phyloP scores from a whole-genome alignment of 2,329 filamentous ascomycete genomes.

The Xylariomycetidae sp. region DNA sequence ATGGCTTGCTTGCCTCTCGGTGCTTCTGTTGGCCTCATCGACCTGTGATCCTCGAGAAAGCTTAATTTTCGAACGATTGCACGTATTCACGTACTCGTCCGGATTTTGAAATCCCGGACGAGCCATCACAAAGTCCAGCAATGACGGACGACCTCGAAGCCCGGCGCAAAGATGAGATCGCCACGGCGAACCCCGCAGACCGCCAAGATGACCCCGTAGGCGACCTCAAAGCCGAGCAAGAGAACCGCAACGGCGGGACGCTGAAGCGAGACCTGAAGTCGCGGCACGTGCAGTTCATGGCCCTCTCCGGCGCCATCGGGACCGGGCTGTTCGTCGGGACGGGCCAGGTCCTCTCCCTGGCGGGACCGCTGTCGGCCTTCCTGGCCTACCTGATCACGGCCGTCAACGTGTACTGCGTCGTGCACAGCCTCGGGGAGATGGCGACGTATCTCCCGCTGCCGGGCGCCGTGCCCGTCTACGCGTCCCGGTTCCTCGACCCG shows the following conservation, averaged over 20 bases:
- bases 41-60: no score
- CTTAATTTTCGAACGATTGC: no score
- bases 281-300: conserved; percentile 38
- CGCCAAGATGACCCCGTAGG: no score
- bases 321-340: conserved; percentile 41
- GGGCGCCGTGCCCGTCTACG: conserved; percentile 47
- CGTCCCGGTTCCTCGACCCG: conserved; percentile 42
- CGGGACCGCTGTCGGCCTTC: conserved; percentile 37
- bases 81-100: no score
- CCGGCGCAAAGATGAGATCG: no score
- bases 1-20: no score
- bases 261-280: not conserved
- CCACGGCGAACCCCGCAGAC: no score
- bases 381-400: conserved; percentile 39
- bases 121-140: no score
- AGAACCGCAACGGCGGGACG: not conserved
- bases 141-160: no score
- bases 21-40: no score
- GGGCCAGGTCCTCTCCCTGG: conserved; percentile 37
- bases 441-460: conserved; percentile 57
- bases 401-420: conserved; percentile 44
- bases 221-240: not conserved
- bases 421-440: conserved; percentile 51
- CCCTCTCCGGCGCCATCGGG: conserved; percentile 37
- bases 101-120: no score